Percentiles rank a stretch among this genome's conserved stretches.
phyloP scores from a whole-genome alignment of 2,329 filamentous ascomycete genomes.

The Pseudogymnoascus sp. region DNA sequence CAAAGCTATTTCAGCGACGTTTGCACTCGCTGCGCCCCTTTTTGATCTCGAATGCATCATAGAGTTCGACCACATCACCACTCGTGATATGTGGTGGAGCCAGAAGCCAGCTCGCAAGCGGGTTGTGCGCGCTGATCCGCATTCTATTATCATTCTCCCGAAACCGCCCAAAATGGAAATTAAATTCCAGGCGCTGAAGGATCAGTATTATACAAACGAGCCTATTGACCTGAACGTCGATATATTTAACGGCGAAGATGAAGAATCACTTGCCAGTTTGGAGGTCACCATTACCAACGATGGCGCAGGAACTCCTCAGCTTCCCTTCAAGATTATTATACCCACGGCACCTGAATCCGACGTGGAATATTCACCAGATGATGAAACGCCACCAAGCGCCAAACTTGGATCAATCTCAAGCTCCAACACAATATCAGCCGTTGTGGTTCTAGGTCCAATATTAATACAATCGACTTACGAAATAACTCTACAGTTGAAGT shows the following conservation, averaged over 20 bases:
- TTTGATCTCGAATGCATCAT: constrained; percentile 64
- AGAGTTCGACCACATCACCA: constrained; percentile 39
- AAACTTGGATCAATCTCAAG: constrained; percentile 36
- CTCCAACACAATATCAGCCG: constrained; percentile 36
- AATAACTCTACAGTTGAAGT: constrained; percentile 65
- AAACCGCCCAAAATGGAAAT: constrained; percentile 90
- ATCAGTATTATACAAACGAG: constrained; percentile 84
- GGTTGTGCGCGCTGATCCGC: constrained; percentile 42
- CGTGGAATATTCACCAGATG: neutral
- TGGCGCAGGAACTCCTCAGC: constrained; percentile 35
- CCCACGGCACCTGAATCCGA: neutral
- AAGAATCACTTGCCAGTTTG: constrained; percentile 64
- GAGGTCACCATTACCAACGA: constrained; percentile 61
- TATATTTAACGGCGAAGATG: constrained; percentile 75
- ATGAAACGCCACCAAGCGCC: constrained; percentile 13
- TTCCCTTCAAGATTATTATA: constrained; percentile 32
- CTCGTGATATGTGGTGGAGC: constrained; percentile 43
- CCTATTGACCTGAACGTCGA: constrained; percentile 59
- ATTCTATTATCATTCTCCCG: constrained; percentile 66
- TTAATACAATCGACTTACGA: constrained; percentile 52
- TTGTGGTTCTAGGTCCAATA: constrained; percentile 45
- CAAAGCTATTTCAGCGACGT: constrained; percentile 53
- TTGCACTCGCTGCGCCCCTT: constrained; percentile 55
- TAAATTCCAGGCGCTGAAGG: constrained; percentile 50
- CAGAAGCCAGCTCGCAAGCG: constrained; percentile 37